Conservation (phyloP, 352 stramenopile species). For the Phytophthora crassamura region DNA sequence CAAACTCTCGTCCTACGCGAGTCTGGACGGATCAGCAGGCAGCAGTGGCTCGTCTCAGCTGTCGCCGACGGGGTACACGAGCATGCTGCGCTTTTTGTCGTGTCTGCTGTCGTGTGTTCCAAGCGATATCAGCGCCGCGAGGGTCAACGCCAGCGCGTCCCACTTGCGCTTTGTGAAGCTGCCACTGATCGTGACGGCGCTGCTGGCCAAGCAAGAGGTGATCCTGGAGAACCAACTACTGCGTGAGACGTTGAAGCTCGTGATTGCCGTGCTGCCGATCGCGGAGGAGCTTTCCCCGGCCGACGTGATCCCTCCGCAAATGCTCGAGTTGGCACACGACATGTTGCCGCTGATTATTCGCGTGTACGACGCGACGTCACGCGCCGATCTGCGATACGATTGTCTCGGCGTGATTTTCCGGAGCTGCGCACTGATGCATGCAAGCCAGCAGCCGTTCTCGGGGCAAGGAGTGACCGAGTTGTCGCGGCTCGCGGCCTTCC, state of each 20-base stretch:
- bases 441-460: constrained; percentile 35
- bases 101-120: constrained; percentile 39
- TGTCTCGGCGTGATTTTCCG: constrained; percentile 63
- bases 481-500: constrained; percentile 52
- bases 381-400: constrained; percentile 58
- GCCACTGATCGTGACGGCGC: constrained; percentile 49
- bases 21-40: constrained; percentile 2
- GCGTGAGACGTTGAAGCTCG: constrained; percentile 63
- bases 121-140: constrained; percentile 22
- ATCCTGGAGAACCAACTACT: constrained; percentile 56
- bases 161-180: constrained; percentile 50
- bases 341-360: constrained; percentile 57
- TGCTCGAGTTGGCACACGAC: constrained; percentile 47
- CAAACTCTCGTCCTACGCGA: constrained; percentile 42
- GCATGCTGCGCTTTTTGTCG: constrained; percentile 57
- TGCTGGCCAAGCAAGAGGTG: constrained; percentile 51
- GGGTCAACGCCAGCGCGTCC: constrained; percentile 22
- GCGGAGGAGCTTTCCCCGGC: constrained; percentile 35
- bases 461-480: constrained; percentile 40
- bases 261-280: constrained; percentile 57
- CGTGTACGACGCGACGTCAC: constrained; percentile 62
- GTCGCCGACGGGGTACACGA: constrained; percentile 41
- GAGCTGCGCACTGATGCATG: constrained; percentile 50
- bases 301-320: constrained; percentile 25
- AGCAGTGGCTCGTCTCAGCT: constrained; percentile 17